Evolutionary conservation across 106 monocot genomes (phyloP).

Genomic region (Agapanthus africanus): DNA sequence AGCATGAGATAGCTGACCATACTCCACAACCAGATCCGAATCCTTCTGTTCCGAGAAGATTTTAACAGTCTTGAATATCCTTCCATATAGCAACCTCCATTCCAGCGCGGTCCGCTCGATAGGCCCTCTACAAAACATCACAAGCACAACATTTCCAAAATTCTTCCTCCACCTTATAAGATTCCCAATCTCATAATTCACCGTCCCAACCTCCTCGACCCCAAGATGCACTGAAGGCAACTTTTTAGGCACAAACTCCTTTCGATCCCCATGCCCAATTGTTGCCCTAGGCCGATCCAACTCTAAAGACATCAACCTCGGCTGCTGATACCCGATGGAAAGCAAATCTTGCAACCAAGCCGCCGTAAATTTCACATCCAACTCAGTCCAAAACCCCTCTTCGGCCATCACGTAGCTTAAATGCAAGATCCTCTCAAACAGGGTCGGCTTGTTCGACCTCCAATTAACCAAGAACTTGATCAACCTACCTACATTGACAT

Average conservation of each 20-base stretch:
- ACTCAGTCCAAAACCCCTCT: constrained; percentile 90
- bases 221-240: constrained; percentile 90
- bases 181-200: constrained; percentile 90
- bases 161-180: constrained; percentile 89
- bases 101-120: constrained; percentile 79
- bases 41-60: constrained; percentile 67
- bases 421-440: constrained; percentile 78
- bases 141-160: constrained; percentile 87
- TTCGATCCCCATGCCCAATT: constrained; percentile 83
- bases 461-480: constrained; percentile 73
- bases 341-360: constrained; percentile 92
- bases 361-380: constrained; percentile 67
- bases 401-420: constrained; percentile 88
- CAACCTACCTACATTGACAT: constrained; percentile 85
- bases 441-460: constrained; percentile 68
- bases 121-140: constrained; percentile 62
- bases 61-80: constrained; percentile 93
- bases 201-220: constrained; percentile 75
- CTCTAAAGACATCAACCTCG: constrained; percentile 90
- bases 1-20: constrained; percentile 39
- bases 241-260: constrained; percentile 74
- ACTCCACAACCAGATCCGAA: constrained; percentile 57
- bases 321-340: constrained; percentile 77
- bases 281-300: constrained; percentile 66
- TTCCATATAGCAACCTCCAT: constrained; percentile 95